phyloP scores from a whole-genome alignment of 1,139 yeast species.

The Kurtzmaniella natalensis region DNA sequence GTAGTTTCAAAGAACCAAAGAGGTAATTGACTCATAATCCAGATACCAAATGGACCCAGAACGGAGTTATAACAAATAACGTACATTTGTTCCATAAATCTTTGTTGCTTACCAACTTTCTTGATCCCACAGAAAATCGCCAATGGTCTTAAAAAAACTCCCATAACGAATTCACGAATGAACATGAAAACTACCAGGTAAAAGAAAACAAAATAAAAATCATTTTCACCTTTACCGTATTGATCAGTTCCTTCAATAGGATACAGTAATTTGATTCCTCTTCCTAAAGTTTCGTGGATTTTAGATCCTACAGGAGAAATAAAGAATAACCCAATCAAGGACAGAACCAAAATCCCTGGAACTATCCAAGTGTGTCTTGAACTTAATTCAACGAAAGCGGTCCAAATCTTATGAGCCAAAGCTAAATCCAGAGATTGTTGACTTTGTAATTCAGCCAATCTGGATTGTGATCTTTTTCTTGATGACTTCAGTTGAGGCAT shows the following conservation, averaged over 20 bases:
- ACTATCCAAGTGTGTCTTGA: conserved; percentile 77
- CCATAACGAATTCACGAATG: conserved; percentile 87
- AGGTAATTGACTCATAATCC: conserved; percentile 79
- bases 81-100: conserved; percentile 94
- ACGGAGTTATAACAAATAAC: conserved; percentile 76
- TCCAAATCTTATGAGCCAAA: conserved; percentile 46
- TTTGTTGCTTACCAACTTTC: conserved; percentile 55
- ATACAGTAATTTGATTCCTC: conserved; percentile 69
- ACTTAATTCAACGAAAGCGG: conserved; percentile 56
- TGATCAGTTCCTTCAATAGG: conserved; percentile 49
- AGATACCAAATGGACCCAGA: conserved; percentile 83
- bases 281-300: conserved; percentile 54
- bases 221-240: conserved; percentile 86
- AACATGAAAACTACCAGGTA: conserved; percentile 88
- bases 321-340: conserved; percentile 38
- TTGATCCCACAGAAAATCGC: conserved; percentile 53
- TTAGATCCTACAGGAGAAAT: conserved; percentile 50
- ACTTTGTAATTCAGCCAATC: conserved; percentile 26
- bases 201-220: conserved; percentile 72
- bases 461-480: conserved; percentile 29
- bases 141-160: conserved; percentile 68
- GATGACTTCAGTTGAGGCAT: conserved; percentile 37
- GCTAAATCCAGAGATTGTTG: conserved; percentile 34
- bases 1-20: conserved; percentile 87
- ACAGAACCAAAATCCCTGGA: conserved; percentile 48